Evolutionary conservation across 1,139 yeast species (phyloP).

Genomic region (Ogataea hybrid): DNA sequence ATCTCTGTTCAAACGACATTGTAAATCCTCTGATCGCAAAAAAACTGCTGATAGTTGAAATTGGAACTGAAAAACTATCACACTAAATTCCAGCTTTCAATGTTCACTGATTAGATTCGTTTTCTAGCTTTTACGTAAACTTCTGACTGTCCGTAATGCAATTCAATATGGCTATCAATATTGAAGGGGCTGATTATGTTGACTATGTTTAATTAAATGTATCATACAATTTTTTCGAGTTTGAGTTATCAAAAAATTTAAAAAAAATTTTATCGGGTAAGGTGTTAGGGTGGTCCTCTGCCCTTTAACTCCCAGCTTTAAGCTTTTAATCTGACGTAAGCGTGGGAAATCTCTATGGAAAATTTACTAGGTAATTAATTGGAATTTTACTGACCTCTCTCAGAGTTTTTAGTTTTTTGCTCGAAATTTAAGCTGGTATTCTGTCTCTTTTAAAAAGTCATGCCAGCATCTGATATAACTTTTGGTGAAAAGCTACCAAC

Average conservation of each 20-base stretch:
- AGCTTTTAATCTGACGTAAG: too few relatives aligned
- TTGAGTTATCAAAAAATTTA: constrained; percentile 3
- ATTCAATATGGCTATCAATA: neutral
- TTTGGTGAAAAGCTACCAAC: too few relatives aligned
- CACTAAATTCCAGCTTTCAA: neutral
- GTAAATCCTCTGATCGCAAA: neutral
- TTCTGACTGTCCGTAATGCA: neutral
- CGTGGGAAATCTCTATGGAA: too few relatives aligned
- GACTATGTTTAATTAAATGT: neutral
- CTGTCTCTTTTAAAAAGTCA: too few relatives aligned
- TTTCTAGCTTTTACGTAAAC: neutral
- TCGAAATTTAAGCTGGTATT: too few relatives aligned
- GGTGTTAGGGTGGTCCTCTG: constrained; percentile 8
- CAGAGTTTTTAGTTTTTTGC: too few relatives aligned
- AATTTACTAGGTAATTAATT: too few relatives aligned
- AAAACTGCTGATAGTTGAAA: neutral
- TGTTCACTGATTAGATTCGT: neutral
- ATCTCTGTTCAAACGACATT: constrained; percentile 10
- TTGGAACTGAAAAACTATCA: too few relatives aligned
- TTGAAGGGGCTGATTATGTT: neutral
- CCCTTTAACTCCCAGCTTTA: too few relatives aligned
- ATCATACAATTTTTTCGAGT: constrained; percentile 3
- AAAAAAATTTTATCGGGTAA: constrained; percentile 9
- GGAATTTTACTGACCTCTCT: too few relatives aligned
- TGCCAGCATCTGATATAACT: too few relatives aligned